Conservation (phyloP, 495 filamentous ascomycete species). For the Trypethelium eluteriae region DNA sequence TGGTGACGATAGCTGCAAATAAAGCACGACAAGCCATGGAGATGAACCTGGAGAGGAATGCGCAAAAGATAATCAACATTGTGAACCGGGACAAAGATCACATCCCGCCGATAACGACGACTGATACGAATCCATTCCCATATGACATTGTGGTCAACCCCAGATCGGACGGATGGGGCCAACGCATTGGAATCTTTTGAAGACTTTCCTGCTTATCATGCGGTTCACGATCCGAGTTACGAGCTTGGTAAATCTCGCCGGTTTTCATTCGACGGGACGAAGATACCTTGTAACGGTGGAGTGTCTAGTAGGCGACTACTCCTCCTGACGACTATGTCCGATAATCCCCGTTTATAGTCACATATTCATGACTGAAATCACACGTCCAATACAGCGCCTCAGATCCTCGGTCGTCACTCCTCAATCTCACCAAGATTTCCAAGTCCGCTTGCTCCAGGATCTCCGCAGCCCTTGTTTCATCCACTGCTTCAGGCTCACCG, state of each 20-base stretch:
- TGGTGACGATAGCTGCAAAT: constrained; percentile 9
- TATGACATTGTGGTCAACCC: constrained; percentile 86
- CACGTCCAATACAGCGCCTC: constrained; percentile 85
- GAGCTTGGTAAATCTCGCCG: not conserved
- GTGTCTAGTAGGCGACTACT: not conserved
- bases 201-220: not conserved
- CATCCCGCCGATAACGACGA: constrained; percentile 93
- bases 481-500: constrained; percentile 87
- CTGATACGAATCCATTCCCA: constrained; percentile 87
- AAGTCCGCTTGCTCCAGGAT: constrained; percentile 72
- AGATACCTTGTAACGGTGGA: not conserved
- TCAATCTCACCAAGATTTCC: constrained; percentile 38
- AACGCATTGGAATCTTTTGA: constrained; percentile 68
- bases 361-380: constrained; percentile 97
- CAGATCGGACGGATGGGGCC: constrained; percentile 69
- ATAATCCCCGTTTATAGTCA: constrained; percentile 89
- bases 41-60: constrained; percentile 72
- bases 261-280: not conserved
- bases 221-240: not conserved
- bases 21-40: constrained; percentile 83
- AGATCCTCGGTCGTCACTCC: constrained; percentile 32
- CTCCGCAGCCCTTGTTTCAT: constrained; percentile 75
- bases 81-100: constrained; percentile 89
- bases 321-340: constrained; percentile 48
- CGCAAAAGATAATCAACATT: constrained; percentile 76